These are phyloP conservation scores for Adansonia gregorii DNA, from an alignment of 441 rosid species.

Conservation along the genomic window DNA sequence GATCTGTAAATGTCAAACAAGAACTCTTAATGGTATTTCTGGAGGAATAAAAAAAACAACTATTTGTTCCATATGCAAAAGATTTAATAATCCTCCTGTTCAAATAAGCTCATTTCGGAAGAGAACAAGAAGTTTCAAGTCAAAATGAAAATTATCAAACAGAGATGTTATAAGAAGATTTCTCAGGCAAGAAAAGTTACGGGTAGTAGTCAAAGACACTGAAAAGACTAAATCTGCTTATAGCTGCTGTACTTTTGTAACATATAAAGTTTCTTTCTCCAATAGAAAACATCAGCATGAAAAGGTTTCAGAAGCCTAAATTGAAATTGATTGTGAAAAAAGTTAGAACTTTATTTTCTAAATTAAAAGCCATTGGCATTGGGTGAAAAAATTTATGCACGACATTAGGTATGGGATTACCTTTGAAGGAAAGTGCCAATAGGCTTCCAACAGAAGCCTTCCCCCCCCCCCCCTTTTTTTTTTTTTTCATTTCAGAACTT, in stretches of 20 bases:
- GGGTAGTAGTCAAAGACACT: background rate
- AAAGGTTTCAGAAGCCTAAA: background rate
- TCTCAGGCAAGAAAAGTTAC: constrained; percentile 2
- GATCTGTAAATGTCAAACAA: constrained; percentile 22
- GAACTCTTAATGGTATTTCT: background rate
- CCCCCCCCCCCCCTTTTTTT: background rate
- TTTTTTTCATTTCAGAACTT: background rate
- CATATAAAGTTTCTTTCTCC: background rate
- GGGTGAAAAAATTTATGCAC: background rate
- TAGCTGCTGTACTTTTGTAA: background rate
- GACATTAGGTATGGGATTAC: background rate
- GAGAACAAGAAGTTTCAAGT: constrained; percentile 16
- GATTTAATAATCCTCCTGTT: background rate
- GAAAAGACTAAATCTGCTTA: background rate
- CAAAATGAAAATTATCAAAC: constrained; percentile 12
- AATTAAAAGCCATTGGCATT: background rate
- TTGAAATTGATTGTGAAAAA: background rate
- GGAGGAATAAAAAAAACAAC: background rate
- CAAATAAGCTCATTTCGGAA: background rate
- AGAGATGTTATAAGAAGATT: background rate
- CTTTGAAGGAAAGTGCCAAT: constrained; percentile 2
- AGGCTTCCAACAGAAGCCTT: background rate
- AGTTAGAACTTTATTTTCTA: background rate
- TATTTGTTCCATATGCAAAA: background rate
- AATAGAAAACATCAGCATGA: background rate